Base-by-base conservation (phyloP, 1,284 basidiomycete species). In the Peniophora sp. region DNA sequence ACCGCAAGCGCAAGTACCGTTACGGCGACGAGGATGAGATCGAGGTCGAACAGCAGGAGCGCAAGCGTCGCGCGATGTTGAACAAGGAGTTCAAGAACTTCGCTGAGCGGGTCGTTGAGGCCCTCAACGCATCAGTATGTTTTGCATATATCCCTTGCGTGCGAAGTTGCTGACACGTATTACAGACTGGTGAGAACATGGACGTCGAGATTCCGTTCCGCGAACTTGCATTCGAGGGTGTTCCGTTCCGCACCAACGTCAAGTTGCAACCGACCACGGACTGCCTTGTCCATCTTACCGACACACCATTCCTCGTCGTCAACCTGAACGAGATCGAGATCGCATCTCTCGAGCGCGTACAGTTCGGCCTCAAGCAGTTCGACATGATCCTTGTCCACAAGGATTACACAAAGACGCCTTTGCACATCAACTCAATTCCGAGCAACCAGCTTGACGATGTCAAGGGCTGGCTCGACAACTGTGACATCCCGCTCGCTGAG, bases 21-120 rank as follows among this genome's bases (percentile, higher is more conserved):
- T 97, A 97, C 63, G 96, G 96, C 39, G 97, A 99, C 64, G 97
- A 99, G 67, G 97, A 99, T 65, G 97, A 99, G 71, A 95, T 99
- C 56, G 96, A 99, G 73, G 88, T 97, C 69, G 97, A 99, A 65
- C 96, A 98, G 65, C 93, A 96, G 65, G 97, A 99, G 69, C 78
- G 95, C 52, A 90, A 89, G 65, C 83, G 92, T 23, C 75, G 95
- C 49, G 87, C 89, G 51, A 78, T 89, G 68, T 75, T 98, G 38
- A 99, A 99, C 76, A 94, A 90, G 65, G 91, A 97, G 65, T 96
- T 99, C 70, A 95, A 92, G 65, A 73, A 81, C 20, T 99, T 98
- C 68, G 89, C 95, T 0, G 90, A 97, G 65, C 92, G 92, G 64
- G 83, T 99, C 52, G 88, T 92, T 1, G 92, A 96, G 60, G 91